A percentile compares a stretch with the other conserved stretches of the same genome.
phyloP scores from a whole-genome alignment of 345 rosid species.

The Gossypium raimondii region DNA sequence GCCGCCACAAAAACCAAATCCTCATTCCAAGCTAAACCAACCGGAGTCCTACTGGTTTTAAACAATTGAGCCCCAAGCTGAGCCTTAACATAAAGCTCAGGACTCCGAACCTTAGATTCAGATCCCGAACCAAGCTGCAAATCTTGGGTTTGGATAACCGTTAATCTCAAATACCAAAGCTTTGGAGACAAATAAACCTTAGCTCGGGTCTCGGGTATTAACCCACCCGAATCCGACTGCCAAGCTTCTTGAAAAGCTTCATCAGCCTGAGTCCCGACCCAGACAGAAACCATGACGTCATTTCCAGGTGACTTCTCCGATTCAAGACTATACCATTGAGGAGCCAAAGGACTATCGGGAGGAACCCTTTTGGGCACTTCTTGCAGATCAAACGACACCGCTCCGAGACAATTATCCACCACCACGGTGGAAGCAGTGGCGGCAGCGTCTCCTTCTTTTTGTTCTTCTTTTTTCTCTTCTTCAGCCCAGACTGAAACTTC shows the following conservation, averaged over 20 bases:
- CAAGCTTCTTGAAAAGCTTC: constrained; percentile 97
- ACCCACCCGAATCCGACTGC: constrained; percentile 94
- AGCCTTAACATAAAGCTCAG: constrained; percentile 72
- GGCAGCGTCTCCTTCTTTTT: not conserved
- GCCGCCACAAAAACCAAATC: constrained; percentile 88
- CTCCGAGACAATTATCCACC: constrained; percentile 59
- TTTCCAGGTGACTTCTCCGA: constrained; percentile 63
- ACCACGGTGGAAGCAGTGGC: not conserved
- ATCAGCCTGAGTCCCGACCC: constrained; percentile 91
- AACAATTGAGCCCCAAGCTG: constrained; percentile 81
- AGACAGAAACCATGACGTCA: constrained; percentile 88
- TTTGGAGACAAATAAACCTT: constrained; percentile 90
- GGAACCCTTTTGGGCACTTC: constrained; percentile 88
- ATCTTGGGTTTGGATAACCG: constrained; percentile 98
- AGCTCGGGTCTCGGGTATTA: constrained; percentile 82
- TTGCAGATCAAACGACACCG: constrained; percentile 84
- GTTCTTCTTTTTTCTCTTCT: constrained; percentile 36
- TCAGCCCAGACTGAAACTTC: constrained; percentile 82
- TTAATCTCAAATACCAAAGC: constrained; percentile 92
- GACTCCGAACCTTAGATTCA: constrained; percentile 61
- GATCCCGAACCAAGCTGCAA: constrained; percentile 59
- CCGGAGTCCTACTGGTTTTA: constrained; percentile 60
- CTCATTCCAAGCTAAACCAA: constrained; percentile 81
- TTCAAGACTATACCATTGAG: constrained; percentile 88
- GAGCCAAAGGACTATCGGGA: constrained; percentile 89